Evolutionary conservation across 345 rosid genomes (phyloP).

Genomic region (Eucalyptus polyanthemos): DNA sequence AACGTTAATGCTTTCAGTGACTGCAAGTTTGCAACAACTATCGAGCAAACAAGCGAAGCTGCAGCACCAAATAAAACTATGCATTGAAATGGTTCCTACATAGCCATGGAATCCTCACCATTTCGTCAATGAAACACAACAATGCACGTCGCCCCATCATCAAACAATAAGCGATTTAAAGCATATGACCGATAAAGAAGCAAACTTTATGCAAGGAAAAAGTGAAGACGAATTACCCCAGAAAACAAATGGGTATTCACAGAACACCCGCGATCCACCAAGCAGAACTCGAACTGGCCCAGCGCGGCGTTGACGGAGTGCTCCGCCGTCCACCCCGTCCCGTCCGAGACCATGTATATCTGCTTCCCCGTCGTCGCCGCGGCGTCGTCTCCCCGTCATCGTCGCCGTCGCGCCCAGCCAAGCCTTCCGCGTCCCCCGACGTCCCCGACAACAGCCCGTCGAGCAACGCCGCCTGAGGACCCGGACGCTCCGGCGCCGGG

Average conservation of each 20-base stretch:
- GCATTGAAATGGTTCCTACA: neutral
- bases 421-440: neutral
- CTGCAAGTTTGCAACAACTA: neutral
- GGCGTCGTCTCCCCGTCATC: constrained; percentile 6
- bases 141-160: neutral
- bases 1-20: neutral
- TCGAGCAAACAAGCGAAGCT: neutral
- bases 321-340: constrained; percentile 96
- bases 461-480: neutral
- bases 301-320: constrained; percentile 78
- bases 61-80: neutral
- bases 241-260: constrained; percentile 89
- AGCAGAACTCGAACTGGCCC: constrained; percentile 84
- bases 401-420: neutral
- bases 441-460: neutral
- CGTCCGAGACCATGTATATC: constrained; percentile 84
- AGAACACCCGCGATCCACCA: constrained; percentile 83
- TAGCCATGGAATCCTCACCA: neutral
- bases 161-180: neutral
- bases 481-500: neutral
- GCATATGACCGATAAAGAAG: neutral
- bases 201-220: neutral
- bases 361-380: constrained; percentile 27
- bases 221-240: constrained; percentile 38
- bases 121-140: neutral